Base-by-base conservation (phyloP, 192 early-diverging fungal genomes). In the Rhizophagus prolifer region DNA sequence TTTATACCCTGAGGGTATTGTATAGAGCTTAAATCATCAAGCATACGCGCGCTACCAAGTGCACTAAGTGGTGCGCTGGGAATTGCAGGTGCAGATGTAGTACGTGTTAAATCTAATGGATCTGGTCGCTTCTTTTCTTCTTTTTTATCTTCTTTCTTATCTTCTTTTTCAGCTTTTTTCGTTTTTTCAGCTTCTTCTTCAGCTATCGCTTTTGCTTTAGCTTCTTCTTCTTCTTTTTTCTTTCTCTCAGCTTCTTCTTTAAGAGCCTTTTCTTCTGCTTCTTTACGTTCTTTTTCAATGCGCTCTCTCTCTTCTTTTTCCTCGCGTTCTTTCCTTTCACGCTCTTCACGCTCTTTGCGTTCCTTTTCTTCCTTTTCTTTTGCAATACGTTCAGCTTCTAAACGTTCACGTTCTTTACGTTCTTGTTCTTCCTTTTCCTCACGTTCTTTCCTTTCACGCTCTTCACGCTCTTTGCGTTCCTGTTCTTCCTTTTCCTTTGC, bases 1-100 rank as follows among this genome's bases (percentile, higher is more conserved):
- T 87, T 86, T 34, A 91, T 83, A 67, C 81, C 69, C 25, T 84
- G 74, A 63, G 85, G 86, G 64, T 87, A 89, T 54, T 61, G 58
- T 30, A 88, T 81, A 14, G 81, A 60, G 46, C 60, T 79, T 58
- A 82, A 79, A 60, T 91, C 85, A 65, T 83, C 86, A 44, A 89
- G 82, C 31, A 36, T 75, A 46, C 85, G 82, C 3, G 79, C 78
- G 8, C 82, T 82, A 47, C 64, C 47, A 19, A 76, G 65, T 14
- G 75, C 46, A 68, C 65, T 68, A 12, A 59, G 50, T 19, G 84
- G 72, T 31, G 84, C 83, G 66, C 84, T 84, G 9, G 81, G 58
- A 12, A 74, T 58, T 6, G 79, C 58, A 31, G 89, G 80, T n/a
- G 81, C 80, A 76, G 82, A 81, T 10, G 82, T 69, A 2, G 88